Evolutionary conservation across 768 basidiomycete species (phyloP), one percentile per base, ranked within the genome.

Genomic region (Podaxis mareebaensis): DNA sequence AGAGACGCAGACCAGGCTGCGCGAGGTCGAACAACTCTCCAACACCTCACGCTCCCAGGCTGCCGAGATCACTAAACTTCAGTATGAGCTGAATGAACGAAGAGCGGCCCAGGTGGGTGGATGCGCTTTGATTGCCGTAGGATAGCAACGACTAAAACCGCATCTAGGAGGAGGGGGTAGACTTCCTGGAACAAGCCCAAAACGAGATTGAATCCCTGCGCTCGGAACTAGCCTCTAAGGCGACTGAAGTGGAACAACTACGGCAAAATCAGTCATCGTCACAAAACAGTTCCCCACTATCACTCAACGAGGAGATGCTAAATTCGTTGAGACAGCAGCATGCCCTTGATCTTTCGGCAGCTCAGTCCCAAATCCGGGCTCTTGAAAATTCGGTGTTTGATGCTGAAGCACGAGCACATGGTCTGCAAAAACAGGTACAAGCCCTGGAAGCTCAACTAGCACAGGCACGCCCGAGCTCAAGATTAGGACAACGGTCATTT

Each of bases 331-430:
- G 81, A 68, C 90, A 93, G 69, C 90, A 92, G 66, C 90, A 93
- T 68, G 81, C 84, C 12, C 83, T 96, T 62, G 93, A 94, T 63
- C 80, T 95, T 6, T 95, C 93, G 39, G 78, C 85, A 11, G 86
- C 93, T 3, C 91, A 91, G 39, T 91, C 91, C 0, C 86, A 87
- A 70, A 89, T 95, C 55, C 86, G 94, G 11, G 82, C 84, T 3
- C 79, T 95, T 68, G 92, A 96, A 74, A 85, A 85, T 10, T 73
- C 82, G 11, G 79, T 89, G 30, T 94, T 90, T 73, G 85, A 91
- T 64, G 87, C 89, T 30, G 89, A 93, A 66, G 86, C 85, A 46
- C 81, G 79, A 59, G 81, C 85, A 15, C 90, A 93, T 71, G 74
- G 80, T 2, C 71, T 92, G 22, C 90, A 92, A 71, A 86, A 86